Percentiles rank a stretch among this genome's conserved stretches.
Conservation (phyloP, 352 stramenopile genomes). For the Pythium myriotylum region DNA sequence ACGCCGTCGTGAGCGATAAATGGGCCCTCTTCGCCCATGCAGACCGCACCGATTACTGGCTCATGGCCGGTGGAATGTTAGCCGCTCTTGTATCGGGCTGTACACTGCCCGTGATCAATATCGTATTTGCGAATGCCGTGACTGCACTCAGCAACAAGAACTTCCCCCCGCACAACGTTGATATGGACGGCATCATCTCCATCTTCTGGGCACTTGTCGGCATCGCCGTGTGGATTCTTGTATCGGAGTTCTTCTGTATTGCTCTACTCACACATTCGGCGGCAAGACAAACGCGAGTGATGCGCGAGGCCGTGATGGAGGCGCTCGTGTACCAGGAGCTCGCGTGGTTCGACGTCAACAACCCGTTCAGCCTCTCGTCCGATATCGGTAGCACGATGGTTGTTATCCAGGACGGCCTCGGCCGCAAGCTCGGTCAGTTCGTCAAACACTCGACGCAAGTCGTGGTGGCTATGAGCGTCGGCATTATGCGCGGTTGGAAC, state of each 20-base stretch:
- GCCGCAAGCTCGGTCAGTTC: slow-evolving; percentile 38
- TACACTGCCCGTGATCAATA: slow-evolving; percentile 27
- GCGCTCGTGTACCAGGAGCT: slow-evolving; percentile 25
- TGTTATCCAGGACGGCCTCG: slow-evolving; percentile 23
- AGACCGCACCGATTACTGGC: slow-evolving; percentile 23
- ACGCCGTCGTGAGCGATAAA: background rate
- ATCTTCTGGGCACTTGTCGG: slow-evolving; percentile 24
- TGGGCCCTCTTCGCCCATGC: slow-evolving; percentile 32
- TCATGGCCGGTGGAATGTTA: slow-evolving; percentile 24
- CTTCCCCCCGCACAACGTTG: slow-evolving; percentile 23
- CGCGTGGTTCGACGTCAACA: slow-evolving; percentile 20
- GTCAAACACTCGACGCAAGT: slow-evolving; percentile 41
- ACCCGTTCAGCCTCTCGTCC: slow-evolving; percentile 41
- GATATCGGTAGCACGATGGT: slow-evolving; percentile 51
- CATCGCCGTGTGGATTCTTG: slow-evolving; percentile 28
- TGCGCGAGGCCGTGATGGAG: slow-evolving; percentile 28
- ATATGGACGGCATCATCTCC: slow-evolving; percentile 26
- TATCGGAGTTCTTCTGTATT: slow-evolving; percentile 29
- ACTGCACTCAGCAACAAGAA: slow-evolving; percentile 25
- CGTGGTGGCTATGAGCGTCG: slow-evolving; percentile 43
- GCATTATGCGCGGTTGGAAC: slow-evolving; percentile 43
- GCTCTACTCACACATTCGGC: slow-evolving; percentile 27
- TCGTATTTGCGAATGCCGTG: slow-evolving; percentile 29
- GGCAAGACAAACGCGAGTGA: slow-evolving; percentile 24
- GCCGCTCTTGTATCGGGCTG: slow-evolving; percentile 26